A percentile compares a stretch with the other conserved stretches of the same genome.
These are phyloP conservation scores for Monilinia vaccinii-corymbosi DNA, from an alignment of 2,329 filamentous ascomycete genomes.

Conservation along the genomic window DNA sequence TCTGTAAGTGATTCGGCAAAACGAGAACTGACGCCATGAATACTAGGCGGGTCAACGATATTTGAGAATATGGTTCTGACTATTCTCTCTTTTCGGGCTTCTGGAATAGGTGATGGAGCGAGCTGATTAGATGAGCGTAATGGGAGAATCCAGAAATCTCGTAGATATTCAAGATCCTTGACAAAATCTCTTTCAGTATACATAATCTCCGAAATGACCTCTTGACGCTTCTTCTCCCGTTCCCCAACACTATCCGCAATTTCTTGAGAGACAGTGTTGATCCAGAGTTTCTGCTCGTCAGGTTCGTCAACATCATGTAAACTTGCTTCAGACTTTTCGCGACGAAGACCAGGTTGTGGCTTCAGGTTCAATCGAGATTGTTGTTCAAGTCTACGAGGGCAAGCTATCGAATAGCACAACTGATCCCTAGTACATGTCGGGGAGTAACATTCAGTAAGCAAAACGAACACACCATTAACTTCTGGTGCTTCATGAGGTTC, in stretches of 20 bases:
- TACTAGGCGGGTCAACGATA: slow-evolving; percentile 71
- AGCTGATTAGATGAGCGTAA: slow-evolving; percentile 60
- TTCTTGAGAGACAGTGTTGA: slow-evolving; percentile 95
- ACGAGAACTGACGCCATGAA: slow-evolving; percentile 81
- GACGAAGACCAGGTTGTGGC: slow-evolving; percentile 69
- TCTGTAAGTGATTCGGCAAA: slow-evolving; percentile 84
- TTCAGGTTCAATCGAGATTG: slow-evolving; percentile 91
- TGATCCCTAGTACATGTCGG: slow-evolving; percentile 94
- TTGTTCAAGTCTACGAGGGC: slow-evolving; percentile 85
- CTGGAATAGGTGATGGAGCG: slow-evolving; percentile 72
- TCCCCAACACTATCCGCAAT: slow-evolving; percentile 84
- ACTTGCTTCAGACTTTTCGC: slow-evolving; percentile 59
- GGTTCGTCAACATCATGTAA: slow-evolving; percentile 81
- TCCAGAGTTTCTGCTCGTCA: slow-evolving; percentile 98
- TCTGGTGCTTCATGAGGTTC: slow-evolving; percentile 59
- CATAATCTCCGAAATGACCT: slow-evolving; percentile 96
- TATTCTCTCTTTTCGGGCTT: slow-evolving; percentile 78
- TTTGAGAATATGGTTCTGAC: slow-evolving; percentile 95
- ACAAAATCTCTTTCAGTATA: slow-evolving; percentile 99
- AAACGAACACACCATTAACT: slow-evolving; percentile 93
- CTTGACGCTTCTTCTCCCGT: slow-evolving; percentile 91
- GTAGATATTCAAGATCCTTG: slow-evolving; percentile 93
- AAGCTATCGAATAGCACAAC: slow-evolving; percentile 96
- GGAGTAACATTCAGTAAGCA: slow-evolving; percentile 95
- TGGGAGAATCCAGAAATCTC: slow-evolving; percentile 97